Conservation (phyloP, 2,329 filamentous ascomycete genomes). For the Aspergillus amoenus region DNA sequence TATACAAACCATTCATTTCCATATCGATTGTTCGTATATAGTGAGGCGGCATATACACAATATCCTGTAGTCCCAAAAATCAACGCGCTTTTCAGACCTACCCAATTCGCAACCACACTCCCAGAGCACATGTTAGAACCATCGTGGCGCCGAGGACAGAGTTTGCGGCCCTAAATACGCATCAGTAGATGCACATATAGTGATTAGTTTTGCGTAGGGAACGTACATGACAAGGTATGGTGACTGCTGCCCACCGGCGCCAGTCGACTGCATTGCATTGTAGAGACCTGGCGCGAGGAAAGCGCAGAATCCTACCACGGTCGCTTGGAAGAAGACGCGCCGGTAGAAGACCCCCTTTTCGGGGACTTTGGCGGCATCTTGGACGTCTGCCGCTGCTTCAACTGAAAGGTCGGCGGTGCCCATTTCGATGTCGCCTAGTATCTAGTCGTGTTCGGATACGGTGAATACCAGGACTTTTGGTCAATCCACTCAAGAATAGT, state of each 20-base stretch:
- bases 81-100: neutral
- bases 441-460: too few relatives aligned
- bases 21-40: conserved; percentile 2
- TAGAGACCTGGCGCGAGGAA: neutral
- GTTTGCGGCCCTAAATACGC: neutral
- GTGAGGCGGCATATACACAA: neutral
- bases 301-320: neutral
- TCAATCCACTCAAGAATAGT: too few relatives aligned
- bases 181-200: too few relatives aligned
- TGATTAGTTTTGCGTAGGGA: too few relatives aligned
- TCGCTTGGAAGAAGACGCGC: neutral
- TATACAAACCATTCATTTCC: neutral
- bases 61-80: neutral
- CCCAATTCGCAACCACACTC: neutral
- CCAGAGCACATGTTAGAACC: neutral
- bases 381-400: neutral
- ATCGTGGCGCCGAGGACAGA: neutral
- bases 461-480: too few relatives aligned
- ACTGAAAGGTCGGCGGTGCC: neutral
- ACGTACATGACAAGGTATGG: conserved; percentile 1
- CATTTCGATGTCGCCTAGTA: too few relatives aligned
- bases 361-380: neutral
- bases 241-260: neutral
- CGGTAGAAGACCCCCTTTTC: neutral
- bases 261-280: neutral